Evolutionary conservation across 768 basidiomycete genomes (phyloP).

Genomic region (Termitomyces sp.): DNA sequence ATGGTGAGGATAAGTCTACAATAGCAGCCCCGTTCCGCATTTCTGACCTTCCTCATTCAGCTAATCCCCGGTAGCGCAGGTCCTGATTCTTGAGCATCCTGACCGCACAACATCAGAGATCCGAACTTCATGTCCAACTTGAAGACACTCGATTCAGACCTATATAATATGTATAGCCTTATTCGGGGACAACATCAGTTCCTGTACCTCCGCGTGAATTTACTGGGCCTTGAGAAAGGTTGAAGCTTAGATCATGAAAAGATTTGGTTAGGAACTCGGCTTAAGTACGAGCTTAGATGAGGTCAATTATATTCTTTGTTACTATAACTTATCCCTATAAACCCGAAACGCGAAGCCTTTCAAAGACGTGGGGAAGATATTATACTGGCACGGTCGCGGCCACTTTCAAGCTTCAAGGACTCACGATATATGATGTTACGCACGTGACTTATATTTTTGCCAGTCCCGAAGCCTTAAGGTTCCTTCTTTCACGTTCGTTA

Average conservation of each 20-base stretch:
- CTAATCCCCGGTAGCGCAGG: conserved; percentile 71
- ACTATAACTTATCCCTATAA: background rate
- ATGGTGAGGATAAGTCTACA: conserved; percentile 58
- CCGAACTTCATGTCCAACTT: background rate
- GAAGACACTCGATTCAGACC: background rate
- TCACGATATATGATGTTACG: too few species aligned
- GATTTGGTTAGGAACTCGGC: too few species aligned
- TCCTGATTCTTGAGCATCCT: conserved; percentile 36
- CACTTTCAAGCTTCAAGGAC: too few species aligned
- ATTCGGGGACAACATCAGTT: background rate
- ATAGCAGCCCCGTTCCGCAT: background rate
- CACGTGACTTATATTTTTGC: conserved; percentile 11
- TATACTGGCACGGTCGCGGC: too few species aligned
- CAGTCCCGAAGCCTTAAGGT: background rate
- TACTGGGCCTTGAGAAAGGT: too few species aligned
- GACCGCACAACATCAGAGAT: background rate
- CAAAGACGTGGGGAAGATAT: too few species aligned
- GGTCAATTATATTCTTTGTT: background rate
- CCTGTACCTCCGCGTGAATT: too few species aligned
- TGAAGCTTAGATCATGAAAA: too few species aligned
- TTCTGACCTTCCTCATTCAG: conserved; percentile 26
- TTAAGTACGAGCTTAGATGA: background rate
- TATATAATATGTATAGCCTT: background rate
- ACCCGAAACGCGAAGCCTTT: background rate
- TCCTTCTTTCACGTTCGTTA: background rate